Conservation (phyloP, 202 grass and related monocot genomes). For the Carex arenaria region DNA sequence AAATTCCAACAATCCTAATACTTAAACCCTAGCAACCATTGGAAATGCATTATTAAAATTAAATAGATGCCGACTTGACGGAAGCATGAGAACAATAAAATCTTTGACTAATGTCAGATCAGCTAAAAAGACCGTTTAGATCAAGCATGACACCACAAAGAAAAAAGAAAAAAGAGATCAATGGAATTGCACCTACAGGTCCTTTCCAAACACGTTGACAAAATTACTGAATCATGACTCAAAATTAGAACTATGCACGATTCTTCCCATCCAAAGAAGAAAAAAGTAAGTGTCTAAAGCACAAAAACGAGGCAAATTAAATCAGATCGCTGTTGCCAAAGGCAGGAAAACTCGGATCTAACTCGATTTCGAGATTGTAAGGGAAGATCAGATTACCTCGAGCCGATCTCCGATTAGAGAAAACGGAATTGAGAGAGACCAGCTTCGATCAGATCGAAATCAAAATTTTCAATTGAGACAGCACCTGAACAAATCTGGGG, state of each 20-base stretch:
- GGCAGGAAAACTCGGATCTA: not conserved
- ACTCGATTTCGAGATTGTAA: not conserved
- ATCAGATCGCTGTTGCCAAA: conserved; percentile 13
- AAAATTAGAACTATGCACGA: not conserved
- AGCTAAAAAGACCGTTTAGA: not conserved
- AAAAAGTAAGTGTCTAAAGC: not conserved
- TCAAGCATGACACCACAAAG: not conserved
- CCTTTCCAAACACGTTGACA: not conserved
- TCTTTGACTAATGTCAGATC: not conserved
- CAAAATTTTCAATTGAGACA: not conserved
- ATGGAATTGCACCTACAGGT: conserved; percentile 14
- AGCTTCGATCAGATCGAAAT: conserved; percentile 2
- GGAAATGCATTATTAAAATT: not conserved
- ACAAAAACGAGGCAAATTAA: not conserved
- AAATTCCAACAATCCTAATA: not conserved
- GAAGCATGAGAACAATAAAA: not conserved
- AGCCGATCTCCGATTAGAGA: conserved; percentile 18
- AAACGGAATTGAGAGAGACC: not conserved
- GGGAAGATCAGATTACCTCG: not conserved
- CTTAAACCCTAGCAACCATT: conserved; percentile 19
- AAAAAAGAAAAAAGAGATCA: not conserved
- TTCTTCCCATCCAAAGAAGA: not conserved
- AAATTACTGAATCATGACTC: not conserved
- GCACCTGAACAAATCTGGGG: not conserved
- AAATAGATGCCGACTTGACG: not conserved